Evolutionary conservation across 768 basidiomycete species (phyloP).

Genomic region (Phylloporus arenicola): DNA sequence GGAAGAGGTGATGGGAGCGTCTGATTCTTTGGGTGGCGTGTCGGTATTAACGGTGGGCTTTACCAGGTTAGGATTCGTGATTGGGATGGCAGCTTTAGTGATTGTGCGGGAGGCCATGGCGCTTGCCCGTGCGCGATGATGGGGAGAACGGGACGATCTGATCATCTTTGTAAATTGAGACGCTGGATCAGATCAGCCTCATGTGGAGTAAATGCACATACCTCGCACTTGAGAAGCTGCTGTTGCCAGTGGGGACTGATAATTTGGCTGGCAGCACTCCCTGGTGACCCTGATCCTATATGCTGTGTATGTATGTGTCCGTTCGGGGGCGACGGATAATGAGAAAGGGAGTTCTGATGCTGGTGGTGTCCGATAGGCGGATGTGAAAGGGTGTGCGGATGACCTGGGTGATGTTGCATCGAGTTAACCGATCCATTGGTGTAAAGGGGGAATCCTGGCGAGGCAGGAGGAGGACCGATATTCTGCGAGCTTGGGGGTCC

Average conservation of each 20-base stretch:
- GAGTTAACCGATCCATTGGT: slow-evolving; percentile 59
- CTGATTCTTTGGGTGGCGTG: slow-evolving; percentile 24
- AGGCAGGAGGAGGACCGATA: slow-evolving; percentile 60
- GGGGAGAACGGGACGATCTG: slow-evolving; percentile 79
- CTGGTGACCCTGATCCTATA: slow-evolving; percentile 55
- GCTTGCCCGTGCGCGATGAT: slow-evolving; percentile 92
- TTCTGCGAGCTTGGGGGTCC: slow-evolving; percentile 37
- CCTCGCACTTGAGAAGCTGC: slow-evolving; percentile 89
- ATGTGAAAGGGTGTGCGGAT: slow-evolving; percentile 44
- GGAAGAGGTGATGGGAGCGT: slow-evolving; percentile 24
- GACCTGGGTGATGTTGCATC: slow-evolving; percentile 58
- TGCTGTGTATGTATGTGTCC: slow-evolving; percentile 57
- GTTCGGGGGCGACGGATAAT: slow-evolving; percentile 76
- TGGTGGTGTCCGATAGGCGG: slow-evolving; percentile 62
- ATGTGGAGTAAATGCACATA: slow-evolving; percentile 36
- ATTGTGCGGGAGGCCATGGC: slow-evolving; percentile 88
- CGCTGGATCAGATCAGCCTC: slow-evolving; percentile 16
- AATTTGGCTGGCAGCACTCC: slow-evolving; percentile 49
- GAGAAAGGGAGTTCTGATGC: slow-evolving; percentile 74
- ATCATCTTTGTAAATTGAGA: slow-evolving; percentile 52
- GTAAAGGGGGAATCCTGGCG: slow-evolving; percentile 74
- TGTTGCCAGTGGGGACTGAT: slow-evolving; percentile 89
- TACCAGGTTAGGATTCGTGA: slow-evolving; percentile 80
- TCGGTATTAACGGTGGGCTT: slow-evolving; percentile 37
- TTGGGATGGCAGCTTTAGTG: slow-evolving; percentile 83